Evolutionary conservation across 2,329 filamentous ascomycete genomes (phyloP), one percentile per base, ranked within the genome.

Genomic region (Hysterium pulicare): DNA sequence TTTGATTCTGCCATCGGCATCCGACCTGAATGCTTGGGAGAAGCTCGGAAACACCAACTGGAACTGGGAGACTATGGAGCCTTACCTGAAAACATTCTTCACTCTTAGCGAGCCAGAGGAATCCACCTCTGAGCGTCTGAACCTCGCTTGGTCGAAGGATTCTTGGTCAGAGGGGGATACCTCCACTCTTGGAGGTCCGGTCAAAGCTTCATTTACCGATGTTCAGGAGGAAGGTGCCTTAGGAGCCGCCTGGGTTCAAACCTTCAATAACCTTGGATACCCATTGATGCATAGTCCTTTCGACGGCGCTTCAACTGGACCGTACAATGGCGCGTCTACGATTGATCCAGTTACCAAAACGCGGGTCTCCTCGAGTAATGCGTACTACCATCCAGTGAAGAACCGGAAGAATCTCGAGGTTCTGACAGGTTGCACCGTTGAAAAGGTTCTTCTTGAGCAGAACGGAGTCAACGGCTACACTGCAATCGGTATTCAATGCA

Each of bases 11-110:
- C 48, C 51, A 21, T 54, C 48, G 15, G 42, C 44, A 16, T 32
- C 45, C 13, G 55, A 53, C 26, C 19, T 63, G 21, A 50, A 69
- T 49, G 50, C 57, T 0, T 70, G 66, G 66, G 62, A 51, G 28
- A 17, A 47, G 31, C 41, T 64, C 15, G 62, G 62, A 2, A 66
- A 64, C 33, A 31, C 43, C 5, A 54, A 52, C 5, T 67, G 61
- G 64, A 49, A 52, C 21, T 63, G 51, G 53, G 34, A 50, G 1
- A 31, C 33, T 1, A 19, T 63, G 2, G 32, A 40, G 1, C 51
- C 49, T 1, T 66, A 64, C 41, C 50, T 58, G 16, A 38, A 52
- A 23, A 63, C 59, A 38, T 46, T 48, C 10, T 50, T 59, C 33
- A 55, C 50, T 2, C 41, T 59, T 5, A 44, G 23, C 5, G 45